A percentile compares a stretch with the other conserved stretches of the same genome.
Evolutionary conservation across 164 flowering plant genomes (phyloP).

Genomic region (Nymphaea thermarum): DNA sequence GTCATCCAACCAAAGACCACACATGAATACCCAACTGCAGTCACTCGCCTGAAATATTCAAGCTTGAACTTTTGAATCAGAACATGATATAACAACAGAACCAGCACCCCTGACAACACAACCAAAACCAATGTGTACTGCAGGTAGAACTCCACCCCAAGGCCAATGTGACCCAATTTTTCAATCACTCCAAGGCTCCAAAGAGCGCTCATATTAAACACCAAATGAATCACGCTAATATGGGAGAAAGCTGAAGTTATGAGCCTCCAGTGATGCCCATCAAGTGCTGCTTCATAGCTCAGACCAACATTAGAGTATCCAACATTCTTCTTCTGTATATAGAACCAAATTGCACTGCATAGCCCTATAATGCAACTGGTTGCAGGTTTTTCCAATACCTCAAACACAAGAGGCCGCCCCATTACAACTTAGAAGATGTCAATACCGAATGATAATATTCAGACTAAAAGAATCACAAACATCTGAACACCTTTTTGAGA

Average conservation of each 20-base stretch:
- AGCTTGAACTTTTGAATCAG: slow-evolving; percentile 68
- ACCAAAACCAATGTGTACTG: slow-evolving; percentile 80
- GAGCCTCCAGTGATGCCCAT: slow-evolving; percentile 94
- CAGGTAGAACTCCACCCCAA: slow-evolving; percentile 70
- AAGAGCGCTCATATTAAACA: slow-evolving; percentile 95
- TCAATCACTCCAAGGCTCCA: slow-evolving; percentile 94
- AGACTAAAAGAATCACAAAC: no score
- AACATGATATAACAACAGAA: slow-evolving; percentile 62
- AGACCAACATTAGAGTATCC: slow-evolving; percentile 86
- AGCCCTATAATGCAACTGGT: slow-evolving; percentile 76
- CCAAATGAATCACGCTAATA: slow-evolving; percentile 83
- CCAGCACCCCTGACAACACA: slow-evolving; percentile 62
- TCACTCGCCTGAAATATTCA: slow-evolving; percentile 82
- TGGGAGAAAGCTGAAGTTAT: slow-evolving; percentile 91
- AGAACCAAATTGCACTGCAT: slow-evolving; percentile 80
- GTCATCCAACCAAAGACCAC: slow-evolving; percentile 99
- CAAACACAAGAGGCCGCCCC: slow-evolving; percentile 80
- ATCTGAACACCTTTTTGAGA: no score
- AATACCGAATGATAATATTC: no score
- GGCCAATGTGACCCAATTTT: slow-evolving; percentile 56
- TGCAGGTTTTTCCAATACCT: slow-evolving; percentile 87
- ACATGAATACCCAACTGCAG: slow-evolving; percentile 96
- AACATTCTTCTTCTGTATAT: slow-evolving; percentile 80
- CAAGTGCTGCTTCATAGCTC: slow-evolving; percentile 76
- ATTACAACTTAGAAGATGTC: slow-evolving; percentile 12